These are phyloP conservation scores for Mytilinidion resinicola DNA, from an alignment of 495 filamentous ascomycete genomes.

Conservation along the genomic window DNA sequence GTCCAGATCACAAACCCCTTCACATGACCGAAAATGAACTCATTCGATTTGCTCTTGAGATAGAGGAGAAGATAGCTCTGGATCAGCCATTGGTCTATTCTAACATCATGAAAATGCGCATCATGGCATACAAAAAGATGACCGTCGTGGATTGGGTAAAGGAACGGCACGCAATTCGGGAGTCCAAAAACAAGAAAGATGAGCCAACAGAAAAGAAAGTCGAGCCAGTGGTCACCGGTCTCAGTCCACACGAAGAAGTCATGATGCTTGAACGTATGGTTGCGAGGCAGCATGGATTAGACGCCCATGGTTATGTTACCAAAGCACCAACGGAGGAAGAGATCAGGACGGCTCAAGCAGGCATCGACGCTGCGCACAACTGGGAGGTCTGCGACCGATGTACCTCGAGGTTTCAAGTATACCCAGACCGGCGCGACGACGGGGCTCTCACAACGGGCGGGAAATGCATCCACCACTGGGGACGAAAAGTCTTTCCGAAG, in stretches of 20 bases:
- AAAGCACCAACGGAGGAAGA: slow-evolving; percentile 54
- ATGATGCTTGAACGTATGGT: slow-evolving; percentile 52
- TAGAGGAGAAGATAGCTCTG: slow-evolving; percentile 71
- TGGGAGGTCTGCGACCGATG: slow-evolving; percentile 91
- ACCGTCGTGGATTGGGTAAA: slow-evolving; percentile 58
- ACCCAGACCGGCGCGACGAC: slow-evolving; percentile 77
- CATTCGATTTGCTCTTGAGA: slow-evolving; percentile 70
- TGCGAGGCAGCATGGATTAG: slow-evolving; percentile 53
- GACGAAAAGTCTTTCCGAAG: slow-evolving; percentile 51
- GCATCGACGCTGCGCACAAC: slow-evolving; percentile 57
- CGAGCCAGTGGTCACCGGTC: slow-evolving; percentile 54
- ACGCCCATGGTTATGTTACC: slow-evolving; percentile 68
- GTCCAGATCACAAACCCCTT: slow-evolving; percentile 51
- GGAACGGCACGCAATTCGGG: slow-evolving; percentile 33
- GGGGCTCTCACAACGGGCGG: slow-evolving; percentile 73
- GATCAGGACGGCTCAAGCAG: slow-evolving; percentile 55
- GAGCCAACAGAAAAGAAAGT: slow-evolving; percentile 32
- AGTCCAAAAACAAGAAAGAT: slow-evolving; percentile 32
- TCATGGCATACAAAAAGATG: slow-evolving; percentile 69
- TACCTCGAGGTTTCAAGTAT: slow-evolving; percentile 78
- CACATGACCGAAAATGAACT: slow-evolving; percentile 62
- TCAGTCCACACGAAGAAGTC: slow-evolving; percentile 63
- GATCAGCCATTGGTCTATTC: slow-evolving; percentile 63
- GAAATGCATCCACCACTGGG: slow-evolving; percentile 70
- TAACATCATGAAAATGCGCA: slow-evolving; percentile 73